These are phyloP conservation scores for Penicillium fimorum DNA, from an alignment of 495 filamentous ascomycete genomes.

Conservation along the genomic window DNA sequence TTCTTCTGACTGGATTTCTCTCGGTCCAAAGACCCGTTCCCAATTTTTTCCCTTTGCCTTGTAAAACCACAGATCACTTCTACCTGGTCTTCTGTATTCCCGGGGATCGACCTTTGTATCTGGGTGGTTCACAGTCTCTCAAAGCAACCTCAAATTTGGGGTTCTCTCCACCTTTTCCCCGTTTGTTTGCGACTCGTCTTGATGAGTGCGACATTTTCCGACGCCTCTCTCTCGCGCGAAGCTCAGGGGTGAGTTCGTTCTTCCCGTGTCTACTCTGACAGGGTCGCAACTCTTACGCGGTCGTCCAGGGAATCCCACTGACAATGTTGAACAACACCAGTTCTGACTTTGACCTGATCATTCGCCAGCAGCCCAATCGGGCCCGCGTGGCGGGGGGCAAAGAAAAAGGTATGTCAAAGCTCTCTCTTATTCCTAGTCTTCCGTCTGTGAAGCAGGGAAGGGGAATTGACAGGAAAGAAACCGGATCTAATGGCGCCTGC, in stretches of 20 bases:
- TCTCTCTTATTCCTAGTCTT: background rate
- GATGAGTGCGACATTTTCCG: conserved; percentile 50
- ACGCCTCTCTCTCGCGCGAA: conserved; percentile 47
- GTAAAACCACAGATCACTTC: conserved; percentile 13
- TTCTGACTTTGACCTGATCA: conserved; percentile 60
- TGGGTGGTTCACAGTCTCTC: conserved; percentile 26
- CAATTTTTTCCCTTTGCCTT: conserved; percentile 6
- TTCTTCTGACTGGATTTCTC: conserved; percentile 8
- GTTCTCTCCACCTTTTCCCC: conserved; percentile 23
- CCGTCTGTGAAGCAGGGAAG: background rate
- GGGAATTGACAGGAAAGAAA: background rate
- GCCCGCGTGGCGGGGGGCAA: conserved; percentile 70
- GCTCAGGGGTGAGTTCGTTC: conserved; percentile 38
- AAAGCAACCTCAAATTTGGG: conserved; percentile 16
- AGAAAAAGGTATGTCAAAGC: conserved; percentile 57
- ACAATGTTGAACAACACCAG: conserved; percentile 45
- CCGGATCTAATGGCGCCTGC: conserved; percentile 10
- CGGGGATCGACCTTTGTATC: conserved; percentile 22
- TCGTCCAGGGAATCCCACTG: conserved; percentile 37
- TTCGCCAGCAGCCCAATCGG: conserved; percentile 65
- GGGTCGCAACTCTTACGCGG: conserved; percentile 34
- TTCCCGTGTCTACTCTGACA: conserved; percentile 13
- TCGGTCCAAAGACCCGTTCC: conserved; percentile 11
- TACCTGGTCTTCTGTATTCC: conserved; percentile 18
- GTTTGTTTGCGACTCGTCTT: conserved; percentile 34